Evolutionary conservation across 805 yeast species (phyloP).

Genomic region (Nakazawaea pomicola): DNA sequence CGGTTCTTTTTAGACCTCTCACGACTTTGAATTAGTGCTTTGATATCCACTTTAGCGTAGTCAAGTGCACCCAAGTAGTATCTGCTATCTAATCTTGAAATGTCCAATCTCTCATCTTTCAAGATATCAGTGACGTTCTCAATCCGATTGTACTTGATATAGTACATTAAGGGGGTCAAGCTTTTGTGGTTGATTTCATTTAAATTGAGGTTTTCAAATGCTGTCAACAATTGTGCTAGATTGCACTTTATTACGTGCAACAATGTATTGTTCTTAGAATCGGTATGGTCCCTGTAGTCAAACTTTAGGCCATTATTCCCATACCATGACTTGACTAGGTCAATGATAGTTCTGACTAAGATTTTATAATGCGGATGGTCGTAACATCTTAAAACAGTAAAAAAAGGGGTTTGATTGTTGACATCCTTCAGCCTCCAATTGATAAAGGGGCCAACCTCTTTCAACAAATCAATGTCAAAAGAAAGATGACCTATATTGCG

Average conservation of each 20-base stretch:
- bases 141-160: constrained; percentile 61
- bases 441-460: constrained; percentile 49
- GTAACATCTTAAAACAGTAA: constrained; percentile 71
- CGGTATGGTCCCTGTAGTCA: constrained; percentile 60
- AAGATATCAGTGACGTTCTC: constrained; percentile 53
- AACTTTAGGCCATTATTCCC: constrained; percentile 23
- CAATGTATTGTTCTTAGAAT: constrained; percentile 67
- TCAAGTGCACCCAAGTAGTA: constrained; percentile 37
- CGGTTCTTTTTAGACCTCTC: neutral
- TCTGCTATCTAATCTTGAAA: constrained; percentile 27
- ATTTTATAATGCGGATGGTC: constrained; percentile 62
- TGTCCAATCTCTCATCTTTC: constrained; percentile 42
- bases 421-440: constrained; percentile 68
- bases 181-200: constrained; percentile 56
- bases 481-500: constrained; percentile 74
- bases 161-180: constrained; percentile 67
- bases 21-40: constrained; percentile 5
- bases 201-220: constrained; percentile 38
- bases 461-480: constrained; percentile 46
- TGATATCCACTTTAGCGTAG: constrained; percentile 34
- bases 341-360: constrained; percentile 42
- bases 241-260: constrained; percentile 63
- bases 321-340: constrained; percentile 40
- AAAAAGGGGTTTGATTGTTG: constrained; percentile 72
- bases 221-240: constrained; percentile 34